Evolutionary conservation across 169 alveolate genomes (phyloP), one percentile per base, ranked within the genome.

Genomic region (Plasmodium berghei): DNA sequence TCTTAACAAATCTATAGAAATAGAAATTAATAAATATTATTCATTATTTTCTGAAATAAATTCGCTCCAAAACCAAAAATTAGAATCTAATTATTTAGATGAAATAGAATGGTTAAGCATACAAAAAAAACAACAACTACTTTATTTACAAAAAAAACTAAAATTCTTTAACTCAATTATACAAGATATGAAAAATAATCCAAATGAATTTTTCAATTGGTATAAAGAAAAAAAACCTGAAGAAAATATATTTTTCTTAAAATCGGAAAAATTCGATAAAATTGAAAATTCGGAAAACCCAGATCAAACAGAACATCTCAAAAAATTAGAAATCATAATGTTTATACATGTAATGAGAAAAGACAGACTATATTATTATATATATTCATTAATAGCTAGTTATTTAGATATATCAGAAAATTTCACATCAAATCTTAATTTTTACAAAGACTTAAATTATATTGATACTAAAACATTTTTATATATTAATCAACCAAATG

Each of bases 401-500:
- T 87, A 74, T 64, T 67, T 87, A 64, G 88, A 87, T 28, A 10
- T 87, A 71, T 16, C 80, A 20, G 88, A 74, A 87, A 69, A 69
- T 49, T 14, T 67, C n/a, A 58, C 61, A 16, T 45, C 24, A 49
- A 58, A 9, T 16, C 55, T 34, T 61, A 52, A 28, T 70, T 49
- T 56, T 8, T 70, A 71, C n/a, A 87, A 56, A 8, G 88, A 87
- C 4, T 59, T 74, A 74, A 87, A 87, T 40, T 74, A 55, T 62
- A 54, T 74, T 64, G 87, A 87, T 55, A 28, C 88, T n/a, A 74
- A 74, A 87, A 87, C 80, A 18, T 87, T 87, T 58, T 42, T 87
- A 49, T 66, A 74, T 40, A 87, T 74, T 52, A 58, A 42, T 20
- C 72, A 67, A 22, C 62, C 73, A 9, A 52, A 67, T 26, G 34